Evolutionary conservation across 345 rosid genomes (phyloP).

Genomic region (Gossypium rotundifolium): DNA sequence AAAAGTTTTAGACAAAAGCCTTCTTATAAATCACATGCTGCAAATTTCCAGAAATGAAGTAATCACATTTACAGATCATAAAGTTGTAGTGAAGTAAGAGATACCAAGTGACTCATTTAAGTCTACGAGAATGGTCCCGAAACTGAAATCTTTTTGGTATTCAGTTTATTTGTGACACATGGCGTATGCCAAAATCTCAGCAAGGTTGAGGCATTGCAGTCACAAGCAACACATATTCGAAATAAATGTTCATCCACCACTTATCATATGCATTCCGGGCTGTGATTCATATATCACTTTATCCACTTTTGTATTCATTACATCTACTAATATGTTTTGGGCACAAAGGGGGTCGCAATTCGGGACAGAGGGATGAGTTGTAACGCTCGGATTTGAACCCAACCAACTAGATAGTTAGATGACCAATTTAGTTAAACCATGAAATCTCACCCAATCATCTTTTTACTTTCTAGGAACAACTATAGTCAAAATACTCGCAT

Average conservation of each 20-base stretch:
- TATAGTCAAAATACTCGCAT: no score
- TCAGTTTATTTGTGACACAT: constrained; percentile 5
- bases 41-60: neutral
- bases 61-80: neutral
- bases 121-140: neutral
- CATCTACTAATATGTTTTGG: no score
- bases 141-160: neutral
- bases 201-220: neutral
- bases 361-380: neutral
- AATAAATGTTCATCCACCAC: neutral
- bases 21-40: neutral
- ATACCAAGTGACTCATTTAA: constrained; percentile 7
- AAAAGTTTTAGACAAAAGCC: neutral
- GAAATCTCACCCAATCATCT: neutral
- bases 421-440: neutral
- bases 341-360: no score
- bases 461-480: neutral
- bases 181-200: neutral
- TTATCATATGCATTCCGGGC: neutral
- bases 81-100: neutral
- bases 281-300: neutral
- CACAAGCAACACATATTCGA: neutral
- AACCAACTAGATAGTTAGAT: neutral
- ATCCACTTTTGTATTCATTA: no score
- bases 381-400: no score